phyloP scores from a whole-genome alignment of 257 asterid genomes.

The Nicotiana obtusifolia region DNA sequence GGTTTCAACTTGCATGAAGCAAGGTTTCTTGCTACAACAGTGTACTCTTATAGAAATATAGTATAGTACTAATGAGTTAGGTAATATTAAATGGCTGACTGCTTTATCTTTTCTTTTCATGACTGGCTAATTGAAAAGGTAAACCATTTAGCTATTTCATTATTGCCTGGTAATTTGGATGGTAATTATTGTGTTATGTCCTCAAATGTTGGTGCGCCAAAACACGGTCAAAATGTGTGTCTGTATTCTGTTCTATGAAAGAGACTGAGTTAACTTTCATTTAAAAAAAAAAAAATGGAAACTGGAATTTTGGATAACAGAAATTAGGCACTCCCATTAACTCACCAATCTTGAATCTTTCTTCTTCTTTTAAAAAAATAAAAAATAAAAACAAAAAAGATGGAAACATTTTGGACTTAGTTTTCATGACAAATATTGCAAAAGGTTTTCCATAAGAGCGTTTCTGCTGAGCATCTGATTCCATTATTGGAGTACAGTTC shows the following conservation, averaged over 20 bases:
- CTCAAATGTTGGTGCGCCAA: background rate
- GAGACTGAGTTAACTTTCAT: background rate
- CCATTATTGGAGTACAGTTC: conserved; percentile 16
- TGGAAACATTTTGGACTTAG: background rate
- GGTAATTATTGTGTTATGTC: background rate
- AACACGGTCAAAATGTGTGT: background rate
- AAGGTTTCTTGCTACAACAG: background rate
- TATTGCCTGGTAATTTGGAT: background rate
- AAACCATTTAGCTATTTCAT: conserved; percentile 5
- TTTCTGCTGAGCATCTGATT: conserved; percentile 5
- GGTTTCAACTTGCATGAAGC: conserved; percentile 2
- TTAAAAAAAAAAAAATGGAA: background rate
- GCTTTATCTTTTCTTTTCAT: background rate
- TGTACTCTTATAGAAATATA: background rate
- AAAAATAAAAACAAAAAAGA: background rate
- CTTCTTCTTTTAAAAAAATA: background rate
- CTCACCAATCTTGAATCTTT: background rate
- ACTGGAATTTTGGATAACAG: background rate
- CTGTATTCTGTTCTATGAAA: background rate
- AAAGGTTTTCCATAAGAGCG: background rate
- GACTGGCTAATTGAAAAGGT: background rate
- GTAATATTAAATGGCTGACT: background rate
- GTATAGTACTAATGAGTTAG: background rate
- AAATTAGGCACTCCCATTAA: background rate
- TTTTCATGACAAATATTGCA: background rate